Evolutionary conservation across 805 yeast genomes (phyloP).

Genomic region (Nakazawaea populi): DNA sequence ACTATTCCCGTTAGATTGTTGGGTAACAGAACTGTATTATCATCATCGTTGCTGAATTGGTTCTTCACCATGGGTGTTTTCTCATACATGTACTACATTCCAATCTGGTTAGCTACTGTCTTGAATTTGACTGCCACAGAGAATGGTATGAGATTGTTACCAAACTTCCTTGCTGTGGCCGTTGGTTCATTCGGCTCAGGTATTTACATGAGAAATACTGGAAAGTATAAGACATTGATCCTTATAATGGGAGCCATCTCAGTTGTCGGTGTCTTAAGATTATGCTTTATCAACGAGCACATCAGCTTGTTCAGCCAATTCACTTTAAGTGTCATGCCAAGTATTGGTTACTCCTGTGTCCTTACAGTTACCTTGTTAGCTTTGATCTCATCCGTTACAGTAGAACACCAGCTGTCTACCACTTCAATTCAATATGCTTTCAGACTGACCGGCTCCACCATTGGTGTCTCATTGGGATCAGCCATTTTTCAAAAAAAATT

Average conservation of each 20-base stretch:
- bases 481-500: slow-evolving; percentile 57
- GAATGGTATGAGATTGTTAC: slow-evolving; percentile 47
- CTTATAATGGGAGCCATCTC: slow-evolving; percentile 34
- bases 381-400: slow-evolving; percentile 65
- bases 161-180: slow-evolving; percentile 61
- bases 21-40: slow-evolving; percentile 51
- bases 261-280: slow-evolving; percentile 35
- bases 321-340: slow-evolving; percentile 41
- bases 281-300: slow-evolving; percentile 21
- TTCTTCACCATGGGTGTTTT: slow-evolving; percentile 65
- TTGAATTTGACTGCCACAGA: slow-evolving; percentile 45
- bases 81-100: slow-evolving; percentile 61
- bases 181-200: slow-evolving; percentile 62
- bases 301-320: slow-evolving; percentile 30
- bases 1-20: slow-evolving; percentile 60
- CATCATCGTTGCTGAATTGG: slow-evolving; percentile 65
- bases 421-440: slow-evolving; percentile 84
- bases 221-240: slow-evolving; percentile 48
- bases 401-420: slow-evolving; percentile 66
- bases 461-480: slow-evolving; percentile 69
- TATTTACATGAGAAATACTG: slow-evolving; percentile 58
- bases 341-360: slow-evolving; percentile 57
- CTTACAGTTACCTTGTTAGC: slow-evolving; percentile 66
- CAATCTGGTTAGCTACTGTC: slow-evolving; percentile 59
- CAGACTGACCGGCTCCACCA: slow-evolving; percentile 80